Evolutionary conservation across 1,284 basidiomycete species (phyloP), one percentile per base, ranked within the genome.

Genomic region (Chiua sp.): DNA sequence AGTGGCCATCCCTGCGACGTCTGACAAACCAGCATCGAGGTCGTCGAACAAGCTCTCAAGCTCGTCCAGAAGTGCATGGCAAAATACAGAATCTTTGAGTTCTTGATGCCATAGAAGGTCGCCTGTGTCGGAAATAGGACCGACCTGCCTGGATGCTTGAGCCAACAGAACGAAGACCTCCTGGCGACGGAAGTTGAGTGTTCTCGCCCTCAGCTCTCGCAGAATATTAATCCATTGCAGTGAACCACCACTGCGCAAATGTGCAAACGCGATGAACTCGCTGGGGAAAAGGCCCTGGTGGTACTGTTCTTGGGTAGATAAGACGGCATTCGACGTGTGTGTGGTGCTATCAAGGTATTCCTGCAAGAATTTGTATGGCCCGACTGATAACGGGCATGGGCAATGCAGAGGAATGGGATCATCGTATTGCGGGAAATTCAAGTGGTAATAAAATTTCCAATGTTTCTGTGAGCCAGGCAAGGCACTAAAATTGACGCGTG

Each of bases 201-300:
- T 59, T 37, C 72, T 68, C 12, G 74, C 70, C 13, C 69, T 68
- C n/a, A 83, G 56, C 59, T 78, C 81, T 20, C 75, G 71, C 10
- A 75, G 62, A 8, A 85, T 78, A 57, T 84, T 85, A 30, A 79
- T 61, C 82, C 82, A 84, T 51, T 84, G 81, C 0, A 83, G 60
- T 0, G 65, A 67, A 7, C 69, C 62, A 4, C 83, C 82, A 28
- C 77, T 75, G 7, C 82, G 78, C 42, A 85, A 63, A 44, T 68
- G 68, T 1, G 75, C 76, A 53, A 80, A 82, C 0, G 78, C 69
- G 7, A 77, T 67, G 42, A 75, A 78, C 58, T 85, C 82, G 33
- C 3, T n/a, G 10, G 5, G 22, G 15, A 10, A 22, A 37, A 15
- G 23, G 26, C 4, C 37, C 7, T 13, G 13, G 15, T 15, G 15